Conservation (phyloP, 1,284 basidiomycete genomes). For the Sphaerobolus stellatus region DNA sequence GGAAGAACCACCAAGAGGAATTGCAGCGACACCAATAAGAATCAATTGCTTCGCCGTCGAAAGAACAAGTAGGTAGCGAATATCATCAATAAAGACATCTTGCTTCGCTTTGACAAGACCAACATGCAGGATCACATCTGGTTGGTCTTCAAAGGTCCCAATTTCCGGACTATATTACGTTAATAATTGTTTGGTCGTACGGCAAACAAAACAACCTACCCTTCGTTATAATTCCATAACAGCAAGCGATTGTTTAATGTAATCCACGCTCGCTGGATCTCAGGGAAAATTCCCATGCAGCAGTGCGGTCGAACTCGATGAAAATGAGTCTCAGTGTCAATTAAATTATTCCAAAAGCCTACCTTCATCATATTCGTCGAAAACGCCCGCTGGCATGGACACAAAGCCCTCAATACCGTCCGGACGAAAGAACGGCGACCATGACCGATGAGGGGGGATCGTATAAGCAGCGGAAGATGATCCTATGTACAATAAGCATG, state of each 20-base stretch:
- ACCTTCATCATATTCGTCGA: conserved; percentile 13
- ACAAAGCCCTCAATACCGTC: conserved; percentile 79
- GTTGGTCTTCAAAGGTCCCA: conserved; percentile 86
- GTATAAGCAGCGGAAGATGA: conserved; percentile 75
- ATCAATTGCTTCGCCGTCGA: conserved; percentile 83
- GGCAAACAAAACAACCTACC: conserved; percentile 48
- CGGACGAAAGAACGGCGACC: conserved; percentile 87
- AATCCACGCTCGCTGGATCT: conserved; percentile 95
- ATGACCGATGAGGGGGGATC: conserved; percentile 72
- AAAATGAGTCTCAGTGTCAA: conserved; percentile 41
- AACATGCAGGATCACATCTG: conserved; percentile 87
- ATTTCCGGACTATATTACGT: conserved; percentile 65
- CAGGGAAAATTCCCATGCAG: conserved; percentile 87
- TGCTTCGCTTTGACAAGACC: conserved; percentile 78
- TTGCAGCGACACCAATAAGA: conserved; percentile 80
- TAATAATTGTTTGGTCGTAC: conserved; percentile 8
- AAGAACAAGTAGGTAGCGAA: conserved; percentile 86
- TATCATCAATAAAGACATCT: conserved; percentile 91
- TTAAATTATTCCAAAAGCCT: conserved; percentile 26
- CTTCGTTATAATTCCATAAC: conserved; percentile 95
- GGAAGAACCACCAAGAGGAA: conserved; percentile 45
- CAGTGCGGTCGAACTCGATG: conserved; percentile 11
- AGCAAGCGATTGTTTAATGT: conserved; percentile 93
- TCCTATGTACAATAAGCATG: conserved; percentile 45
- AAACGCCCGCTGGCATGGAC: conserved; percentile 44